Evolutionary conservation across 495 filamentous ascomycete species (phyloP), one percentile per base, ranked within the genome.

Genomic region (Penicillium steckii): DNA sequence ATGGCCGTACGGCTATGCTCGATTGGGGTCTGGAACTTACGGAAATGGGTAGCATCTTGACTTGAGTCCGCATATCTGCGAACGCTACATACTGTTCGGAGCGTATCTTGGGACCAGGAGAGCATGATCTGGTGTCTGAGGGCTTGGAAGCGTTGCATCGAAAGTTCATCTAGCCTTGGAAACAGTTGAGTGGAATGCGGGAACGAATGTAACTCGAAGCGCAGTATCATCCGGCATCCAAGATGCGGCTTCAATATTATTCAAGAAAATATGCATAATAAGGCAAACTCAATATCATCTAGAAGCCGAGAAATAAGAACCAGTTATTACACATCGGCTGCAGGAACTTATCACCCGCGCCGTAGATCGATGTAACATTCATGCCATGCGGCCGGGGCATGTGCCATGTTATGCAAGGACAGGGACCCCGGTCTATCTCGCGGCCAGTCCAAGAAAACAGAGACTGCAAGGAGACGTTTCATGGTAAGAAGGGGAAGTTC

Each of bases 311-410:
- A 15, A 40, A n/a, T 22, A 21, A 29, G 17, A 5, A 38, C 15
- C 13, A 23, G 38, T 10, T 23, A 22, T 9, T 46, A 17, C 22
- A 10, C 8, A 18, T 23, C 17, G 32, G 24, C 50, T 61, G 50
- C 59, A 62, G 59, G 59, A 57, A 62, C 53, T 17, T 40, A 52
- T 52, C 53, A 44, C 32, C 48, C 32, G 49, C 50, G 9, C 43
- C 41, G 47, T 45, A 24, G 50, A 32, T 38, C 48, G 52, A 60
- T 60, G 62, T 62, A 57, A 62, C 59, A 55, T 41, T 35, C 12
- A 37, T 15, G 8, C 62, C 62, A 65, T 62, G 62, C 59, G 62
- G 54, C 52, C 50, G 35, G 47, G 25, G 44, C 59, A 59, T 59
- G 59, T 65, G 59, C 56, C 53, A 43, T 46, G 15, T n/a, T 26